Percentiles rank a stretch among this genome's conserved stretches.
phyloP scores from a whole-genome alignment of 2,329 filamentous ascomycete species.

The Penicillium digitatum region DNA sequence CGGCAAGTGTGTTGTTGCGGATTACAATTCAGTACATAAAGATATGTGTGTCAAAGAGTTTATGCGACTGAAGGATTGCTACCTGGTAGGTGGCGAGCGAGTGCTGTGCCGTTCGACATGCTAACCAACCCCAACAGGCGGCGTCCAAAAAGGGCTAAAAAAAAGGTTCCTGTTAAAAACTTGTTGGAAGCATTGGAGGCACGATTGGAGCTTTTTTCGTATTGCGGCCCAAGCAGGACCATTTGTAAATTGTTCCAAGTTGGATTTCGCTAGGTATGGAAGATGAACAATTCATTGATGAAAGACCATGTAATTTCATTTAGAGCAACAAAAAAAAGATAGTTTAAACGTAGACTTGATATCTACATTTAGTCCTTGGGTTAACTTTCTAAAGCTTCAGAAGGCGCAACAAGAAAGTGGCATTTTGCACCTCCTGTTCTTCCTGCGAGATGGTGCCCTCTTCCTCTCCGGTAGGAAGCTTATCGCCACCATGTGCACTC shows the following conservation, averaged over 20 bases:
- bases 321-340: neutral
- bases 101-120: neutral
- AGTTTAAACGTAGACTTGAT: slow-evolving; percentile 5
- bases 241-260: neutral
- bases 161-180: neutral
- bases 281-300: neutral
- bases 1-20: slow-evolving; percentile 83
- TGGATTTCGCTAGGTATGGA: neutral
- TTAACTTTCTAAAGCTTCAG: slow-evolving; percentile 59
- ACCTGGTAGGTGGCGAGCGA: slow-evolving; percentile 59
- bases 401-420: slow-evolving; percentile 71
- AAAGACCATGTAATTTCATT: slow-evolving; percentile 6
- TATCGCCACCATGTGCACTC: slow-evolving; percentile 57
- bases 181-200: neutral
- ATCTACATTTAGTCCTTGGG: slow-evolving; percentile 6
- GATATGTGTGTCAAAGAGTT: slow-evolving; percentile 89
- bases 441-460: slow-evolving; percentile 70
- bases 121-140: slow-evolving; percentile 38
- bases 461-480: slow-evolving; percentile 51
- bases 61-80: slow-evolving; percentile 79
- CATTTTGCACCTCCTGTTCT: slow-evolving; percentile 80
- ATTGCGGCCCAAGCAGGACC: neutral
- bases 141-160: slow-evolving; percentile 50
- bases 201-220: neutral
- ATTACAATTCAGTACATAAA: slow-evolving; percentile 86